phyloP scores from a whole-genome alignment of 192 early-diverging fungal genomes.

The Linnemannia schmuckeri region DNA sequence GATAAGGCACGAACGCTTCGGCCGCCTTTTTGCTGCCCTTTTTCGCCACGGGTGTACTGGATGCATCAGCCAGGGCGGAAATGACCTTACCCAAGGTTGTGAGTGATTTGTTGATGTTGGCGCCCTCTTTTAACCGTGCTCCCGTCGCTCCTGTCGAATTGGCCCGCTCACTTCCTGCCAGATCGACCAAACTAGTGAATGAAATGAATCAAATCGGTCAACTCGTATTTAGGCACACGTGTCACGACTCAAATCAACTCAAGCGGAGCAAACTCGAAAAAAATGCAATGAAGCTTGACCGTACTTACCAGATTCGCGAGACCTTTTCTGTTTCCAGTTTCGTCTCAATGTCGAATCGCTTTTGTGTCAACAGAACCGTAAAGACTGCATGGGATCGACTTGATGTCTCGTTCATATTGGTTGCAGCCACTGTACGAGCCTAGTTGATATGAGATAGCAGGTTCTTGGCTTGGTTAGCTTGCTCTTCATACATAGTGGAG shows the following conservation, averaged over 20 bases:
- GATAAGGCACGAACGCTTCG: conserved; percentile 85
- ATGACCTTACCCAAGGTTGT: conserved; percentile 96
- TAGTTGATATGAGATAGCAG: conserved; percentile 30
- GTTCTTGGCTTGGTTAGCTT: neutral
- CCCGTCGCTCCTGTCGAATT: conserved; percentile 89
- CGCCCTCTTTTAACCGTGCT: conserved; percentile 88
- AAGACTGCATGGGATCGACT: conserved; percentile 92
- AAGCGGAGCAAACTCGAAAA: neutral
- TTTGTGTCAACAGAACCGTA: conserved; percentile 80
- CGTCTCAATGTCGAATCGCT: conserved; percentile 62
- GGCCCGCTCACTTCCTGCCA: conserved; percentile 94
- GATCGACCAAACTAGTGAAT: conserved; percentile 82
- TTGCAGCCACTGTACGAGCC: conserved; percentile 91
- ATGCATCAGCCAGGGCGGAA: conserved; percentile 85
- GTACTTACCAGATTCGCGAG: conserved; percentile 72
- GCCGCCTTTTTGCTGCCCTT: conserved; percentile 61
- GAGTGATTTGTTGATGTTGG: conserved; percentile 94
- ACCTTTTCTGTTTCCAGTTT: conserved; percentile 80
- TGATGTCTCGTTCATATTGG: conserved; percentile 95
- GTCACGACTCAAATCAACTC: neutral
- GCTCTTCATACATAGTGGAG: neutral
- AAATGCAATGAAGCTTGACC: neutral
- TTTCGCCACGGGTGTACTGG: conserved; percentile 44
- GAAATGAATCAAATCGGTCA: neutral
- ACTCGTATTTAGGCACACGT: neutral